Base-by-base conservation (phyloP, 83 land plant genomes). In the Picea mariana region DNA sequence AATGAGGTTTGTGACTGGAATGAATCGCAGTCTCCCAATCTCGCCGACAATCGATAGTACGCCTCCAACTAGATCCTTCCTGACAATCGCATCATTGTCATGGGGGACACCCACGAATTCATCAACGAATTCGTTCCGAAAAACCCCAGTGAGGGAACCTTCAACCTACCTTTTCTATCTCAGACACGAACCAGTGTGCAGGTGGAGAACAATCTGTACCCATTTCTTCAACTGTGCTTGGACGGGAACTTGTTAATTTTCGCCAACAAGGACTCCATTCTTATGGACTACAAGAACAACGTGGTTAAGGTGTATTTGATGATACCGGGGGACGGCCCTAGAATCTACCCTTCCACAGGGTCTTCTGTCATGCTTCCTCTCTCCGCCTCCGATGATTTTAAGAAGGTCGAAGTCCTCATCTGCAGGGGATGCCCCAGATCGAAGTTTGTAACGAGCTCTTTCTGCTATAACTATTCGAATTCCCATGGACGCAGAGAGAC, bases 181-280 rank as follows among this genome's bases (percentile, higher is more conserved):
- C 49, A 88, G 44, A 88, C 90, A 3, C 17, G 27, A 17, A 81
- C 81, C 42, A 23, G 40, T 1, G 1, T 16, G 1, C 2, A 3
- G 6, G 62, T n/a, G 3, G 82, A 87, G 31, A 85, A 66, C 79
- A 87, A 81, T 79, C 82, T 18, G 55, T 81, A 78, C 21, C 82
- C 42, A 4, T 86, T 79, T 77, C 82, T 91, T 20, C 89, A 88
- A 52, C 84, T 92, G 0, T 82, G 75, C 23, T 82, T 90, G 9
- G 89, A 87, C 75, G 90, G 90, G 3, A 86, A 83, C 75, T 88
- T 92, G 31, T 92, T 87, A 83, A 83, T 92, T 15, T 92, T 92
- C 82, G 92, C 92, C 20, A 92, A 92, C 81, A 64, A 80, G 60
- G 84, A 81, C 59, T 88, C 94, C 40, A 88, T 92, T 44, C 4